A percentile compares a stretch with the other conserved stretches of the same genome.
These are phyloP conservation scores for Notholithocarpus densiflorus DNA, from an alignment of 306 rosid species.

Conservation along the genomic window DNA sequence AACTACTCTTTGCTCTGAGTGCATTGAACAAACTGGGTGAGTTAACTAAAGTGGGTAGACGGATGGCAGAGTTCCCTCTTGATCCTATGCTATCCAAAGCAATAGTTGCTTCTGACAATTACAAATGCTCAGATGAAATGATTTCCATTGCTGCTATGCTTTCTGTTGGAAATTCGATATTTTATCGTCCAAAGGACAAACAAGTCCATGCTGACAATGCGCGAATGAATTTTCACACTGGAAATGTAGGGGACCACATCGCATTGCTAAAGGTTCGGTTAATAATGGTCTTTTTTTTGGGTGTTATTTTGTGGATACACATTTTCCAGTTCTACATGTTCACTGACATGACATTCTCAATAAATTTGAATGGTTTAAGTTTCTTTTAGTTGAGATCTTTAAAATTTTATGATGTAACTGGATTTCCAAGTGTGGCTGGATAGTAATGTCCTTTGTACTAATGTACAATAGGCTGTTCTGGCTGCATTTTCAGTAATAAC, in stretches of 20 bases:
- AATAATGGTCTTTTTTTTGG: no score
- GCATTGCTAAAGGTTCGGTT: slow-evolving; percentile 73
- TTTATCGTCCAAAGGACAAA: slow-evolving; percentile 97
- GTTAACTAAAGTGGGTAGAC: slow-evolving; percentile 81
- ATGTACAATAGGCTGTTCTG: neutral
- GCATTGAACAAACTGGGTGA: slow-evolving; percentile 88
- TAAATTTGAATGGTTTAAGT: neutral
- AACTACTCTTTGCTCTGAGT: slow-evolving; percentile 77
- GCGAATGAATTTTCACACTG: slow-evolving; percentile 81
- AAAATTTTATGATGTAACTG: neutral
- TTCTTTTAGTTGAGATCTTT: neutral
- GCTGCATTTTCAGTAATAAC: neutral
- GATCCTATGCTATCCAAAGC: slow-evolving; percentile 94
- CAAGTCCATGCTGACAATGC: slow-evolving; percentile 99
- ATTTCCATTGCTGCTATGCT: slow-evolving; percentile 93
- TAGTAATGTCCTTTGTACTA: neutral
- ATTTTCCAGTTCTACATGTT: slow-evolving; percentile 17
- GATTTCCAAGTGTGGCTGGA: neutral
- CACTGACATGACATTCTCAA: slow-evolving; percentile 3
- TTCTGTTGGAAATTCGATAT: slow-evolving; percentile 85
- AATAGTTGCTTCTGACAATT: slow-evolving; percentile 91
- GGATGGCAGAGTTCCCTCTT: slow-evolving; percentile 97
- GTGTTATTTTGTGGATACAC: neutral
- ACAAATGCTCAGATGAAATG: slow-evolving; percentile 79
- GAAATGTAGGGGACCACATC: slow-evolving; percentile 90